Base-by-base conservation (phyloP, 2,329 filamentous ascomycete genomes). In the Penicillium sp. region DNA sequence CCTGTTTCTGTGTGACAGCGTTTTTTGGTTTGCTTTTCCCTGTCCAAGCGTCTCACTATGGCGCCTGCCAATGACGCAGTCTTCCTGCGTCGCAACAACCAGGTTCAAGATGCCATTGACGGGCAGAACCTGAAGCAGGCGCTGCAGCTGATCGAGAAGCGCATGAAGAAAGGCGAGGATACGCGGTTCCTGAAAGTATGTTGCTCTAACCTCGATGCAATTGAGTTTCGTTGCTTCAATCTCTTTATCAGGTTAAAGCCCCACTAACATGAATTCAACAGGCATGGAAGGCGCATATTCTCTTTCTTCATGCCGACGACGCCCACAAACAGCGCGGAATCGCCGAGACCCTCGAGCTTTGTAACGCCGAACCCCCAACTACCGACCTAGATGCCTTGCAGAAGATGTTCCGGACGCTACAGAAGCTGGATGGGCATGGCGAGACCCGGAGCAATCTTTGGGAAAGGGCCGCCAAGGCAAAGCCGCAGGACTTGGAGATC, bases 161-260 rank as follows among this genome's bases (percentile, higher is more conserved):
- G 74, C 42, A 71, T 75, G 54, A 78, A 81, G 65, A 82, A 82
- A 56, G 72, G 72, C 27, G 72, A 76, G 53, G 65, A 72, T 46
- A 71, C 69, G 4, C 58, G 63, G 3, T 72, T 71, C 48, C 47
- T 73, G 26, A 68, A 60, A 55, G 70, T 69, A 44, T 51, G 64
- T 56, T 20, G 10, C 34, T 23, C 10, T 7, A 18, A 16, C n/a
- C 9, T 16, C 27, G 6, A 3, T 28, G 4, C 35, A 29, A 32
- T 43, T 43, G 18, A 27, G 11, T 35, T 14, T 32, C 29, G 6
- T 16, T 5, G 31, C 16, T 34, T 34, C 9, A 8, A 6, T 16
- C 16, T 18, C 27, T 24, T 26, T 6, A 35, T 28, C 18, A 26
- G 18, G 13, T 27, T 10, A 10, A 43, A 42, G 35, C 26, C 16